Conservation (phyloP, 257 asterid genomes). For the Capsicum rhomboideum region DNA sequence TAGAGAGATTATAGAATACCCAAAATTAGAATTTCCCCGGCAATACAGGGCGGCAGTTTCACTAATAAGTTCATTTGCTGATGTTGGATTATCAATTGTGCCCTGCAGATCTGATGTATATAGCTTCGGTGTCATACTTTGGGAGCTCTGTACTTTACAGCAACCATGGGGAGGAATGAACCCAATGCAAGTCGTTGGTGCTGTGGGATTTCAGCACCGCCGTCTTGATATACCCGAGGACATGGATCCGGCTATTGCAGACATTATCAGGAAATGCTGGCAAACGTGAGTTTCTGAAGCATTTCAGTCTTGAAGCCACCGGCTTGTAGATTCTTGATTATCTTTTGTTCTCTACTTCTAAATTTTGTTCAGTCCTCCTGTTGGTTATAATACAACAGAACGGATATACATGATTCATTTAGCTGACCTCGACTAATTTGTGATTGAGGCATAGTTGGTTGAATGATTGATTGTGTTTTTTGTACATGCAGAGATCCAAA, state of each 20-base stretch:
- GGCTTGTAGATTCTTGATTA: background rate
- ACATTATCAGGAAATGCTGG: slow-evolving; percentile 77
- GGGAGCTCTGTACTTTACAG: slow-evolving; percentile 91
- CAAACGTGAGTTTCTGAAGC: slow-evolving; percentile 57
- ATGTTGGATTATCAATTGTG: background rate
- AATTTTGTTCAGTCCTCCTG: background rate
- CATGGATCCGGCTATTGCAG: slow-evolving; percentile 66
- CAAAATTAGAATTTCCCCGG: background rate
- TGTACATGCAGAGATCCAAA: slow-evolving; percentile 54
- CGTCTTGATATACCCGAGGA: slow-evolving; percentile 89
- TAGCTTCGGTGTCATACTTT: slow-evolving; percentile 83
- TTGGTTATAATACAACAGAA: background rate
- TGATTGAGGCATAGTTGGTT: background rate
- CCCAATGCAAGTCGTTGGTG: slow-evolving; percentile 98
- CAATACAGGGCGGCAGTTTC: background rate
- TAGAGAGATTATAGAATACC: background rate
- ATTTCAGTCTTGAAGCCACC: background rate
- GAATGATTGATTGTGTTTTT: background rate
- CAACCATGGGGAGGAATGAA: slow-evolving; percentile 99
- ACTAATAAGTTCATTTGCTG: background rate
- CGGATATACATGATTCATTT: background rate
- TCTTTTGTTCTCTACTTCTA: background rate
- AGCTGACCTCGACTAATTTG: background rate
- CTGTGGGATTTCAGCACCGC: slow-evolving; percentile 95
- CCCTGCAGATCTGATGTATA: slow-evolving; percentile 81